Base-by-base conservation (phyloP, 2,329 filamentous ascomycete genomes). In the Ophiostoma himal-ulmi region DNA sequence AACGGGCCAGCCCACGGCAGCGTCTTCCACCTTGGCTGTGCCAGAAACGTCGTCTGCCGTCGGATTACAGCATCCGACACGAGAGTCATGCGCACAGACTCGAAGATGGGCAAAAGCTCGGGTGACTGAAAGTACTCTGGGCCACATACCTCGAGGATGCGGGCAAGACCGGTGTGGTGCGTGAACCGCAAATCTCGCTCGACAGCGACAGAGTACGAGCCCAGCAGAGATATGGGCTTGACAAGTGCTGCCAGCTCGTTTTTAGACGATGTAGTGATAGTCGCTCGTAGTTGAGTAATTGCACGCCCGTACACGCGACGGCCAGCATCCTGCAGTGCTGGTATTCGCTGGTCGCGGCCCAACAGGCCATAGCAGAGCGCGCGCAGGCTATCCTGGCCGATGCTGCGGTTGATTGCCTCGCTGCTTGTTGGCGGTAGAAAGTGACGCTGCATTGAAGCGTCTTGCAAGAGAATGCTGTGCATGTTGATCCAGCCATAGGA, bases 401-500 rank as follows among this genome's bases (percentile, higher is more conserved):
- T 69, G 60, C 8, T n/a, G 57, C 22, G 17, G 22, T 10, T 37
- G n/a, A 4, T 22, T 8, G 14, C 48, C 17, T 26, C 39, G 20
- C 73, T 48, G 17, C 22, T 22, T 71, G n/a, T 70, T 68, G 30
- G 70, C 70, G 36, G 72, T 68, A 34, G 70, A 64, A 39, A 76
- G 17, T 72, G 70, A 67, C 69, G 67, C 14, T 73, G 74, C 39
- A 75, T 69, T 13, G 73, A 67, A 6, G 72, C 57, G 68, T 76
- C 75, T 39, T 76, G 74, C 37, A 76, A 69, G 67, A 77, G 71
- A 11, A 76, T 72, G 62, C 75, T 77, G 73, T 75, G 75, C 73
- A 77, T 75, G 71, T 75, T 75, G 70, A 76, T 76, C 76, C 76
- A 77, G 52, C 75, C 74, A 41, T 76, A 76, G 11, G 76, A 73